Percentiles rank a stretch among this genome's conserved stretches.
These are phyloP conservation scores for Stagonosporopsis vannaccii DNA, from an alignment of 2,329 filamentous ascomycete species.

Conservation along the genomic window DNA sequence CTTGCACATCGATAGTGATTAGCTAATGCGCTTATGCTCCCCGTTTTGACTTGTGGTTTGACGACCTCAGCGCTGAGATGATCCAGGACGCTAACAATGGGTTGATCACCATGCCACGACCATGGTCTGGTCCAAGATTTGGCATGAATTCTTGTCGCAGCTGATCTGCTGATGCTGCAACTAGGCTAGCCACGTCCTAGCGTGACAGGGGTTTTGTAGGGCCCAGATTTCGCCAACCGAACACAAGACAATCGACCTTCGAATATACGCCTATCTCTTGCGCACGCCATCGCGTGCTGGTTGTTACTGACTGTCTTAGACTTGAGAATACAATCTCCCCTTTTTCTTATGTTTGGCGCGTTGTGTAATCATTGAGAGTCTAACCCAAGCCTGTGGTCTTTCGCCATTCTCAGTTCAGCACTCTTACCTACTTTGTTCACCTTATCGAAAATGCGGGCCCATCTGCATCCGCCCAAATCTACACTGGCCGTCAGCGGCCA, in stretches of 20 bases:
- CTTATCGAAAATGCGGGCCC: slow-evolving; percentile 1
- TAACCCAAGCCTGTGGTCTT: not conserved
- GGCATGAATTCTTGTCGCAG: slow-evolving; percentile 3
- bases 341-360: not conserved
- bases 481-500: not conserved
- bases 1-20: not conserved
- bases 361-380: not conserved
- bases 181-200: slow-evolving; percentile 2
- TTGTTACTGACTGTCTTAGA: not conserved
- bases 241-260: not conserved
- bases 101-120: slow-evolving; percentile 3
- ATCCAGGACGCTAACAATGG: not conserved
- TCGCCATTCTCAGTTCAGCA: not conserved
- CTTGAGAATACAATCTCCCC: slow-evolving; percentile 1
- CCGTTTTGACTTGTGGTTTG: too few species aligned
- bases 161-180: slow-evolving; percentile 7
- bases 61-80: not conserved
- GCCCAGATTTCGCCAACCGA: slow-evolving; percentile 15
- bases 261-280: not conserved
- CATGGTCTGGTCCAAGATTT: slow-evolving; percentile 4
- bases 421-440: not conserved
- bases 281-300: slow-evolving; percentile 3
- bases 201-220: not conserved
- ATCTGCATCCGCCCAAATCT: not conserved
- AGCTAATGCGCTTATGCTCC: not conserved